Base-by-base conservation (phyloP, 2,329 filamentous ascomycete species). In the Penicillium sp. region DNA sequence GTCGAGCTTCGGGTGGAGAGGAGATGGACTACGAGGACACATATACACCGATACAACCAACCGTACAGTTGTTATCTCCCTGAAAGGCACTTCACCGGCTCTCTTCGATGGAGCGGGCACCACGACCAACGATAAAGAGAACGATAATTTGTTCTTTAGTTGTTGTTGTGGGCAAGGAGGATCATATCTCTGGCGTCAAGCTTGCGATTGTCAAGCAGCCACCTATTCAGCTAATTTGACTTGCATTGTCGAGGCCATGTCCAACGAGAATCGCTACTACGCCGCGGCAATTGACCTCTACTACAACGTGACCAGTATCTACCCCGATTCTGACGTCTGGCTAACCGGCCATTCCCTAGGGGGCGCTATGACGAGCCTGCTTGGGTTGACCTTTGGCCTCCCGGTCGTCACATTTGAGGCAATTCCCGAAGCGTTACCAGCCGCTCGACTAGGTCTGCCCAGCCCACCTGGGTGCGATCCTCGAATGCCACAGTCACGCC, bases 111-210 rank as follows among this genome's bases (percentile, higher is more conserved):
- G 94, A 13, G 89, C 92, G 30, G 93, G 93, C 46, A 97, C 94
- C 1, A 97, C 93, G 0, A 96, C 91, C 18, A 96, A 96, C 61
- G 94, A 99, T 76, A 99, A 99, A 76, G 80, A 92, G 65, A 99
- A 97, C 69, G 94, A 99, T 74, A 99, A 99, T 68, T 80, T 99
- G 9, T 96, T 96, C 74, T 97, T 97, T 76, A 95, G 92, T 68
- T 99, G 94, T 75, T 99, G 94, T 73, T 99, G 94, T 73, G 94
- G 86, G 3, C 91, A 97, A 74, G 92, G 94, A 64, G 91, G 92
- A 0, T 90, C 91, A 59, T 91, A 87, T 75, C 85, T 91, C 12
- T 97, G 91, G 87, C 87, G 89, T 54, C 88, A 95, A 68, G 91
- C 96, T 49, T 99, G 94, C 73, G 89, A 96, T 70, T 99, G 94